phyloP scores from a whole-genome alignment of 163 green algal genomes.

The Coccomyxa subellipsoidea region DNA sequence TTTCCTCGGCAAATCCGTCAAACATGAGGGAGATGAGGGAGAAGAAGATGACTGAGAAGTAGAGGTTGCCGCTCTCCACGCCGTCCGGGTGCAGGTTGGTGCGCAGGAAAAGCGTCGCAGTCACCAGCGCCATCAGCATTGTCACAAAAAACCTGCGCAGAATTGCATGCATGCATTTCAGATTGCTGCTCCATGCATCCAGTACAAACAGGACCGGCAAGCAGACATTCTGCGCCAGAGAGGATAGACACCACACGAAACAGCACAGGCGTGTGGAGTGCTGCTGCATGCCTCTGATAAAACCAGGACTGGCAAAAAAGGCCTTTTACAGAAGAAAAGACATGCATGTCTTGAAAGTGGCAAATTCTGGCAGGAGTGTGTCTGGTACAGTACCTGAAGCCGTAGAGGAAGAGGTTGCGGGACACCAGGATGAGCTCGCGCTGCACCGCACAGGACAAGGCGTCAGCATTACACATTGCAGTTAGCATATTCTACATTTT shows the following conservation, averaged over 20 bases:
- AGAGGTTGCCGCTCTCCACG: slow-evolving; percentile 32
- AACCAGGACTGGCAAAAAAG: too few species aligned
- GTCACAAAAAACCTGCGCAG: slow-evolving; percentile 6
- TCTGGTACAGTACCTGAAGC: slow-evolving; percentile 39
- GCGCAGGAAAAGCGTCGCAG: slow-evolving; percentile 44
- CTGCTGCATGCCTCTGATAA: too few species aligned
- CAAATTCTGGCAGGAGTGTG: too few species aligned
- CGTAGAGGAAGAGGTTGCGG: slow-evolving; percentile 53
- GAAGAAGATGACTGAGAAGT: slow-evolving; percentile 48
- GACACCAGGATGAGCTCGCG: slow-evolving; percentile 38
- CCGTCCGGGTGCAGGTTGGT: slow-evolving; percentile 34
- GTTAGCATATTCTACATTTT: too few species aligned
- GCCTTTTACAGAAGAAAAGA: too few species aligned
- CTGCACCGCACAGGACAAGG: not conserved
- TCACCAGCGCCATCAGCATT: slow-evolving; percentile 31
- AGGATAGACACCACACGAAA: too few species aligned
- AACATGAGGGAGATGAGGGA: slow-evolving; percentile 48
- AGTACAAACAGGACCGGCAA: too few species aligned
- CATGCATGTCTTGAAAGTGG: too few species aligned
- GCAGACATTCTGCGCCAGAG: too few species aligned
- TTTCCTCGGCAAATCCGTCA: slow-evolving; percentile 17
- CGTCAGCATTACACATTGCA: not conserved
- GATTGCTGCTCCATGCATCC: not conserved
- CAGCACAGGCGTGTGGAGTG: too few species aligned
- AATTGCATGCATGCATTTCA: not conserved